phyloP scores from a whole-genome alignment of 2,329 filamentous ascomycete genomes.

The Trichophyton verrucosum region DNA sequence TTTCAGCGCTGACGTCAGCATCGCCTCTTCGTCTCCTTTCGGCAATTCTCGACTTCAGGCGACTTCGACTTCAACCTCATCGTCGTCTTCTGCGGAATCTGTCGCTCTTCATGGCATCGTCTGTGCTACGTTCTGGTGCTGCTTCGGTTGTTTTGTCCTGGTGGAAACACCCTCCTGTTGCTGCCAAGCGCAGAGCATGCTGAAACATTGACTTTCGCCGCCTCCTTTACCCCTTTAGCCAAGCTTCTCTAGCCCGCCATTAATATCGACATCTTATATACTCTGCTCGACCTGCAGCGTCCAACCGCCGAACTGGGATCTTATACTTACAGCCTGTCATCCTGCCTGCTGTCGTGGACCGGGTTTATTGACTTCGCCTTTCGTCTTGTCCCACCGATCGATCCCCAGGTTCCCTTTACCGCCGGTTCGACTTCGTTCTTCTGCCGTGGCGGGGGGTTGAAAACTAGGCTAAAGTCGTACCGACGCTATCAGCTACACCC shows the following conservation, averaged over 20 bases:
- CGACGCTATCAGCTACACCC: background rate
- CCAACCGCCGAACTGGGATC: background rate
- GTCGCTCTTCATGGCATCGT: background rate
- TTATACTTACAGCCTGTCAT: background rate
- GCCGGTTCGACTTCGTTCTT: background rate
- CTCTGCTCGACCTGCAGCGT: background rate
- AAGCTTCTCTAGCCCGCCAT: background rate
- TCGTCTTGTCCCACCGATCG: background rate
- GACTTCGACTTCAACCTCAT: background rate
- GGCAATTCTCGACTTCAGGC: background rate
- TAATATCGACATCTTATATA: background rate
- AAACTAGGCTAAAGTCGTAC: background rate
- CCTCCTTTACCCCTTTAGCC: background rate
- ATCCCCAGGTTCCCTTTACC: background rate
- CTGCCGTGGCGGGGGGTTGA: background rate
- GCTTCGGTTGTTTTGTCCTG: background rate
- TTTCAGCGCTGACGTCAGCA: background rate
- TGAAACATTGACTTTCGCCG: constrained; percentile 6
- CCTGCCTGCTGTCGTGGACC: background rate
- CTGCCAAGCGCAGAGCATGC: background rate
- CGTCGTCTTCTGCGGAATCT: background rate
- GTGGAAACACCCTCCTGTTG: background rate
- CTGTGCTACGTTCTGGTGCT: background rate
- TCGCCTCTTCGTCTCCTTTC: background rate
- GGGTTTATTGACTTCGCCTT: background rate